Base-by-base conservation (phyloP, 2,329 filamentous ascomycete genomes). In the Epichloe gansuensis region DNA sequence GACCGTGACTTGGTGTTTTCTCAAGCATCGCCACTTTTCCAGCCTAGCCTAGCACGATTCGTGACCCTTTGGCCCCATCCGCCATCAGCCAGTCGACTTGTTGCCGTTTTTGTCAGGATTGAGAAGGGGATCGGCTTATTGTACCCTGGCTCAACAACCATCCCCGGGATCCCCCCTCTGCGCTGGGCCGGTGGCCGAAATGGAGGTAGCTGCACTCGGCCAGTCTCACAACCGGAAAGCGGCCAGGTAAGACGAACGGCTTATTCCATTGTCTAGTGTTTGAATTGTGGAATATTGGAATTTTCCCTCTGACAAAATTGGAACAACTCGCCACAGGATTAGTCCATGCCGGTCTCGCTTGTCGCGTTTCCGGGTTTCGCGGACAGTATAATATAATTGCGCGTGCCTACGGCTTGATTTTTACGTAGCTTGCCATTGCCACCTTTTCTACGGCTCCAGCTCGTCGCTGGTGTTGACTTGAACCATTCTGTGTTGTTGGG, bases 121-220 rank as follows among this genome's bases (percentile, higher is more conserved):
- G 17, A 2, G 17, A 21, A 21, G 17, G 17, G 17, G 17, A 21
- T 21, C 17, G 7, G 8, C 43, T 50, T 23, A 3, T 39, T 23
- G 23, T 23, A 41, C 38, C 23, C 36, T 43, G 38, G 21, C 38
- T 44, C 21, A 48, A 44, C 39, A 48, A 48, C 39, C 11, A 45
- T 21, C 11, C 11, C 31, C 27, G 21, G 21, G 46, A 17, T 21
- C 17, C 17, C 17, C 17, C 17, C 17, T 21, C 17, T 21, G 17
- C 17, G 17, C 17, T 21, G 17, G 17, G 17, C 25, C 21, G 27
- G 50, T 54, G 53, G 53, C 53, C 53, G 53, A 49, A 43, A 54
- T 52, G 43, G 51, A 52, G 53, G 53, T 52, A 43, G 47, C 50
- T 50, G 47, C 17, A 25, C 41, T 40, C 23, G 25, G 47, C 47